Evolutionary conservation across 768 basidiomycete species (phyloP).

Genomic region (Boletales sp.): DNA sequence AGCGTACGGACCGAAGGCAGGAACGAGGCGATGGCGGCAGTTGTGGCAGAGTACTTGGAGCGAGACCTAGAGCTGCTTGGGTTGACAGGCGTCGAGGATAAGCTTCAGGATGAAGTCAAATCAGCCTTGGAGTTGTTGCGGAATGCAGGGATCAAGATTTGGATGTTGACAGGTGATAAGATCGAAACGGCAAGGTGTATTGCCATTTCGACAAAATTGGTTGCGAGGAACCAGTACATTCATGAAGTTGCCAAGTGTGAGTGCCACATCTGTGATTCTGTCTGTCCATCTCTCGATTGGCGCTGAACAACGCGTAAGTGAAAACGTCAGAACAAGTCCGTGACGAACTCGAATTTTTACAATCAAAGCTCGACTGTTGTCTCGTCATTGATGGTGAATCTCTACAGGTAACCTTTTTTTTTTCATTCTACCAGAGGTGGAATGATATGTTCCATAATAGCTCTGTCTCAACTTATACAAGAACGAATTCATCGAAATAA

Average conservation of each 20-base stretch:
- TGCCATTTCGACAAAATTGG: slow-evolving; percentile 94
- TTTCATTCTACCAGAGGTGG: neutral
- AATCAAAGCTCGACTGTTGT: slow-evolving; percentile 94
- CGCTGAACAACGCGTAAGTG: slow-evolving; percentile 47
- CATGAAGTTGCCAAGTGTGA: slow-evolving; percentile 92
- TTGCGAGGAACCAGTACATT: slow-evolving; percentile 94
- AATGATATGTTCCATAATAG: slow-evolving; percentile 36
- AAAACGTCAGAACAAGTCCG: slow-evolving; percentile 79
- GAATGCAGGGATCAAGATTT: slow-evolving; percentile 97
- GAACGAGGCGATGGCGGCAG: slow-evolving; percentile 74
- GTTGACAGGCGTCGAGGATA: slow-evolving; percentile 98
- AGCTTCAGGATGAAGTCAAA: slow-evolving; percentile 96
- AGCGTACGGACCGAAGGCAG: slow-evolving; percentile 75
- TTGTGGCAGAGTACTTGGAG: slow-evolving; percentile 77
- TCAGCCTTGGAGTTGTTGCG: slow-evolving; percentile 87
- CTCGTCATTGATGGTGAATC: slow-evolving; percentile 98
- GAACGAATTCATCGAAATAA: slow-evolving; percentile 93
- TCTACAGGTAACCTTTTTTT: slow-evolving; percentile 56
- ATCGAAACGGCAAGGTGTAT: slow-evolving; percentile 99
- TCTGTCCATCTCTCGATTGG: neutral
- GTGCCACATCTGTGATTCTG: neutral
- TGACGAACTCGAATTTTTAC: slow-evolving; percentile 88
- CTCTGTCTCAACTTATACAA: slow-evolving; percentile 88
- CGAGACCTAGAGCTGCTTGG: slow-evolving; percentile 89
- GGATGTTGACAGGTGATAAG: slow-evolving; percentile 99